These are phyloP conservation scores for Aspergillus tanneri DNA, from an alignment of 2,329 filamentous ascomycete species.

Conservation along the genomic window DNA sequence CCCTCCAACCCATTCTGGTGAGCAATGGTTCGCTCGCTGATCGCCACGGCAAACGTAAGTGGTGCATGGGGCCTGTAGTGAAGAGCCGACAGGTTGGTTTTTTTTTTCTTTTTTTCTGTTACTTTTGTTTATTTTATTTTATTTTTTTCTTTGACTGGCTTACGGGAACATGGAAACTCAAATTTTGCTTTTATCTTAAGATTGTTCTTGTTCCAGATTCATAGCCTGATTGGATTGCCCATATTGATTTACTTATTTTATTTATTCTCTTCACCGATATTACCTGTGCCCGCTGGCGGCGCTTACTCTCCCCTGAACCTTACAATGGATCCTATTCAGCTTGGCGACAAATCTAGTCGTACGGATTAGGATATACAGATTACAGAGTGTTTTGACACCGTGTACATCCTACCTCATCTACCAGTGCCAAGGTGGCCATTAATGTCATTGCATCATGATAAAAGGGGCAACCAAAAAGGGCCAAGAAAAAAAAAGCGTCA, in stretches of 20 bases:
- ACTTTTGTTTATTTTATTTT: not conserved
- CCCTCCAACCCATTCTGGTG: not conserved
- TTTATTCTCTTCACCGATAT: slow-evolving; percentile 12
- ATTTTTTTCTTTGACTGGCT: not conserved
- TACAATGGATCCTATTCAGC: too few species aligned
- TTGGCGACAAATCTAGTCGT: too few species aligned
- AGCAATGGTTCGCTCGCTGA: slow-evolving; percentile 7
- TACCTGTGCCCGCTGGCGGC: not conserved
- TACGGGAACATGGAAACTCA: slow-evolving; percentile 6
- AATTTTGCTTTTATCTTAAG: slow-evolving; percentile 3
- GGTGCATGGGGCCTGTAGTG: not conserved
- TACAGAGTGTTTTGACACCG: too few species aligned
- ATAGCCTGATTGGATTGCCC: slow-evolving; percentile 5
- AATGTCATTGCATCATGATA: not conserved
- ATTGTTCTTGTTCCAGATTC: not conserved
- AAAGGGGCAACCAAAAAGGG: not conserved
- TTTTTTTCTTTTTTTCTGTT: not conserved
- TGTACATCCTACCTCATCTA: not conserved
- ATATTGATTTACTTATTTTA: slow-evolving; percentile 1
- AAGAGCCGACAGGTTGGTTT: not conserved
- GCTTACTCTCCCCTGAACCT: slow-evolving; percentile 3
- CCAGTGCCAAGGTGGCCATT: not conserved
- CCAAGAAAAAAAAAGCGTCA: not conserved
- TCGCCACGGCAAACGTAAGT: slow-evolving; percentile 5
- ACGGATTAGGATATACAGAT: too few species aligned